A percentile compares a stretch with the other conserved stretches of the same genome.
Evolutionary conservation across 116 monocot species (phyloP).

Genomic region (Zostera marina): DNA sequence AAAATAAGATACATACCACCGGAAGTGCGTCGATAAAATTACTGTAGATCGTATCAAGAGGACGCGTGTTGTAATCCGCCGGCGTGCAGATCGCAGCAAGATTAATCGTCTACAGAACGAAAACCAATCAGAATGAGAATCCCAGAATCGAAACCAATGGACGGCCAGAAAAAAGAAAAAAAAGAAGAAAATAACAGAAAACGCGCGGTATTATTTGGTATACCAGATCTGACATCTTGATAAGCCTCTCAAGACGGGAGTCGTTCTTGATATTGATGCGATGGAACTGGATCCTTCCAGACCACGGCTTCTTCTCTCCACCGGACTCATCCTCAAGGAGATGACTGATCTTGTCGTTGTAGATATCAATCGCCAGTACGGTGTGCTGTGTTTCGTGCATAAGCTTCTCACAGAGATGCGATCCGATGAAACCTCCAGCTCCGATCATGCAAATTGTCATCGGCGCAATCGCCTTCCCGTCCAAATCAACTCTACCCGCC

Average conservation of each 20-base stretch:
- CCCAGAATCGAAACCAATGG: too few species aligned
- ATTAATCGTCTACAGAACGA: conserved; percentile 45
- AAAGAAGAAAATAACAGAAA: too few species aligned
- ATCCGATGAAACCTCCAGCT: conserved; percentile 90
- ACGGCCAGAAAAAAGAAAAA: too few species aligned
- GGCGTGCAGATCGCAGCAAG: conserved; percentile 22
- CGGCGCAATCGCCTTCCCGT: conserved; percentile 48
- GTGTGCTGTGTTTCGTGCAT: conserved; percentile 68
- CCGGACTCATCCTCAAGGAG: conserved; percentile 25
- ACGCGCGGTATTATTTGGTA: too few species aligned
- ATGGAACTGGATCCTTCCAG: conserved; percentile 72
- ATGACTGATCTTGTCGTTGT: conserved; percentile 88
- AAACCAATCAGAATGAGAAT: too few species aligned
- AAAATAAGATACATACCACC: too few species aligned
- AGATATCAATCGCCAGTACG: conserved; percentile 71
- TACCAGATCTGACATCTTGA: too few species aligned
- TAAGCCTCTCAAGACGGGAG: conserved; percentile 74
- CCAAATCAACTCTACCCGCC: conserved; percentile 48
- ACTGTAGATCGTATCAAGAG: conserved; percentile 25
- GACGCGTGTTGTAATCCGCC: too few species aligned
- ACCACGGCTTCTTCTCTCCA: conserved; percentile 6
- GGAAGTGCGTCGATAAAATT: conserved; percentile 2
- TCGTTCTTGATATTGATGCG: conserved; percentile 94
- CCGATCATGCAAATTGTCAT: too few species aligned
- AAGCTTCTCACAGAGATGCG: conserved; percentile 90